Evolutionary conservation across 2,329 filamentous ascomycete genomes (phyloP), one percentile per base, ranked within the genome.

Genomic region (Rutstroemia sp.): DNA sequence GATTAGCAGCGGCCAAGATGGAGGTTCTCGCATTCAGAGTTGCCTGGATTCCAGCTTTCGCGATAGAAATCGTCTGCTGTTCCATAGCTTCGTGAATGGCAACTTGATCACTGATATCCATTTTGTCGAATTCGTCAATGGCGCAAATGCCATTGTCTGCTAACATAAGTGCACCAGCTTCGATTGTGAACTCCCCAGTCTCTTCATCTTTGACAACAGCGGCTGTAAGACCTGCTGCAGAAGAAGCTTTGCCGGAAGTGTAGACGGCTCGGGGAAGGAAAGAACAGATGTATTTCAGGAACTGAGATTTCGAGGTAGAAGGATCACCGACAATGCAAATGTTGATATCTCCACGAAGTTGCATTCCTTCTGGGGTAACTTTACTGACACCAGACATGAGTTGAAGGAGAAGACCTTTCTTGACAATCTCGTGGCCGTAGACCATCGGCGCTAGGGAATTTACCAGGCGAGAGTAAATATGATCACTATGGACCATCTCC

Each of bases 41-140:
- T 4, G 94, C 95, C 71, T 99, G 94, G 58, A 99, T 99, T 67
- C 94, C 94, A 5, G 94, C 94, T 75, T 99, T 99, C 58, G 94
- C 92, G 67, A 99, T 99, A 8, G 91, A 96, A 63, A 99, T 99
- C 5, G 94, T 99, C 74, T 99, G 94, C 76, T 99, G 94, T 81
- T 99, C 94, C 94, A 99, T 99, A 58, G 94, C 94, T 83, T 99
- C 94, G 80, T 99, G 94, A 68, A 99, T 99, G 63, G 94, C 94
- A 55, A 99, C 94, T 75, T 99, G 94, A 71, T 99, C 94, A 52
- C 77, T 84, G 60, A 99, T 88, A 67, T 99, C 94, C 94, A 99
- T 99, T 77, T 99, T 99, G 82, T 99, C 94, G 66, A 99, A 99
- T 71, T 99, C 94, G 69, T 99, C 94, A 70, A 99, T 99, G 58